Conservation (phyloP, 2,329 filamentous ascomycete species). For the Monosporascus sp. region DNA sequence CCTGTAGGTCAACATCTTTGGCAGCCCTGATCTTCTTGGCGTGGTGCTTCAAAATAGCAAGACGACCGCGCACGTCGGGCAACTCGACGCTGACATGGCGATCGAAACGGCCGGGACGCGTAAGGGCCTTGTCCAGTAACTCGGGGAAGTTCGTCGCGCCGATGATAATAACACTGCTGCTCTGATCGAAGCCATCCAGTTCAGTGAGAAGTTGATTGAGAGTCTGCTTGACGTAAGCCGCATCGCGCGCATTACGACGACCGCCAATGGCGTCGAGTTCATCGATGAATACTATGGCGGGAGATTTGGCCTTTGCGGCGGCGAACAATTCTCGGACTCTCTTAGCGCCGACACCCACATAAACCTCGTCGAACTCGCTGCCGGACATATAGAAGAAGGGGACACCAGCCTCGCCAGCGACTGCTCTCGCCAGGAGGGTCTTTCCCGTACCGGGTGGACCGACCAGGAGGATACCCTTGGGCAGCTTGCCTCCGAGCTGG, state of each 20-base stretch:
- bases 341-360: constrained; percentile 94
- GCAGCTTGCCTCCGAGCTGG: constrained; percentile 89
- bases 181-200: constrained; percentile 93
- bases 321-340: constrained; percentile 90
- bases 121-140: constrained; percentile 88
- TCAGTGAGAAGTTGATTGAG: constrained; percentile 96
- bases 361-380: constrained; percentile 97
- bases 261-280: constrained; percentile 92
- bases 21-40: constrained; percentile 83
- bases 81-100: constrained; percentile 84
- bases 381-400: constrained; percentile 99
- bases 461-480: constrained; percentile 91
- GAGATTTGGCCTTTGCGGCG: constrained; percentile 77
- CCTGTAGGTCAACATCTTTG: constrained; percentile 73
- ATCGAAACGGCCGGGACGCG: constrained; percentile 91
- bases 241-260: constrained; percentile 87
- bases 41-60: constrained; percentile 90
- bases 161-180: constrained; percentile 90
- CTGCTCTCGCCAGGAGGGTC: constrained; percentile 88
- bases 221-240: constrained; percentile 94
- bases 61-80: constrained; percentile 86
- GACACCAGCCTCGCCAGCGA: constrained; percentile 93
- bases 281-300: constrained; percentile 92
- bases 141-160: constrained; percentile 96
- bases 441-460: constrained; percentile 97